Evolutionary conservation across 805 yeast species (phyloP).

Genomic region (Saccharomycopsis schoenii): DNA sequence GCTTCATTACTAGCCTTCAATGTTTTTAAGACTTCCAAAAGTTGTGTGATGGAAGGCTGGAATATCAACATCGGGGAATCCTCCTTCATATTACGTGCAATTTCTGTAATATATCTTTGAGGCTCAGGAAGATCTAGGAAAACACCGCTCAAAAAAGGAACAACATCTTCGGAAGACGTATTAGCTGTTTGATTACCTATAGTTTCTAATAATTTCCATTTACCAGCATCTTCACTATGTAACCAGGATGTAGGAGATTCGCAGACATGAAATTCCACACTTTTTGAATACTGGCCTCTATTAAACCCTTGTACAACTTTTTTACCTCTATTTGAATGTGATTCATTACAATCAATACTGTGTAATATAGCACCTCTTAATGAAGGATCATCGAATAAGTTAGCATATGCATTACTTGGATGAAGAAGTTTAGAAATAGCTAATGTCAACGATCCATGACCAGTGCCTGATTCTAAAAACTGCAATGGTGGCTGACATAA

Average conservation of each 20-base stretch:
- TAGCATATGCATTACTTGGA: conserved; percentile 32
- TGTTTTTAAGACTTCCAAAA: conserved; percentile 30
- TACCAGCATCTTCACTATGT: not conserved
- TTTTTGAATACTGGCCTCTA: conserved; percentile 34
- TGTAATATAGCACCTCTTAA: conserved; percentile 37
- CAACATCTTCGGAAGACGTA: not conserved
- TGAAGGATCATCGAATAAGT: conserved; percentile 19
- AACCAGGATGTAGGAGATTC: conserved; percentile 37
- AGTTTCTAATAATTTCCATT: conserved; percentile 1
- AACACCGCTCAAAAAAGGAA: conserved; percentile 31
- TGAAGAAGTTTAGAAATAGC: conserved; percentile 35
- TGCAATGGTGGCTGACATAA: conserved; percentile 26
- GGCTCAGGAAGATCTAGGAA: conserved; percentile 41
- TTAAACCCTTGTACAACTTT: conserved; percentile 31
- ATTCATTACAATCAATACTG: conserved; percentile 32
- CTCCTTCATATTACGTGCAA: conserved; percentile 29
- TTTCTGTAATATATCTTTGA: conserved; percentile 25
- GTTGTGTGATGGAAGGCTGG: conserved; percentile 40
- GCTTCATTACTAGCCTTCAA: conserved; percentile 18
- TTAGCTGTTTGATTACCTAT: conserved; percentile 19
- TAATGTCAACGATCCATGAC: conserved; percentile 41
- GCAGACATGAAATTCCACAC: conserved; percentile 35
- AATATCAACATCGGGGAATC: conserved; percentile 37
- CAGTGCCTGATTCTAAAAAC: conserved; percentile 44
- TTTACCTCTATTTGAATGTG: conserved; percentile 34